Evolutionary conservation across 192 early-diverging fungal species (phyloP), one percentile per base, ranked within the genome.

Genomic region (Coemansia pectinata): DNA sequence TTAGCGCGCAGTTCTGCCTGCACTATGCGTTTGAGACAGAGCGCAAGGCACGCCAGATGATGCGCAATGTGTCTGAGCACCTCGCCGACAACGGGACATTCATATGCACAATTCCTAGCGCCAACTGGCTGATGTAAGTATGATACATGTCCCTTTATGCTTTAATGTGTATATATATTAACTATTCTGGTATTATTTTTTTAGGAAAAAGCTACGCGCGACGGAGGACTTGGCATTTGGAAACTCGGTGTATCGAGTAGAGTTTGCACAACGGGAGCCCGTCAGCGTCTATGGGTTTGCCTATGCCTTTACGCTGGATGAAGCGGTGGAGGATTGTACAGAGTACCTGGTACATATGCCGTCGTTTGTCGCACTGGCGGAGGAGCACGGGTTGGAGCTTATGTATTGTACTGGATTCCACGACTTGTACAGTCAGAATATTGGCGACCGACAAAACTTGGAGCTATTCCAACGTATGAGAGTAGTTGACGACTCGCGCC

Each of bases 241-340:
- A 17, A 99, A 99, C 73, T 77, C 85, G 19, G 91, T 98, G 38
- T 96, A 98, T 77, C 81, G 69, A n/a, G 91, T 99, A 9, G 74
- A 83, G 53, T 98, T 98, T 85, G 92, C 91, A n/a, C 73, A 88
- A 19, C 40, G 86, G 40, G 81, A 89, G 1, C 69, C 75, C 0
- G 88, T 91, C 45, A 82, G 86, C 17, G 64, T 74, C 4, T 98
- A 92, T 75, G 96, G 95, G 5, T 86, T 89, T 69, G 90, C 92
- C 34, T 98, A 98, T 71, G 85, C 85, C 84, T 99, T 99, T 78
- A 88, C 94, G 62, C 86, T 98, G 15, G 90, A 89, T 36, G 96
- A 99, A 78, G 98, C 98, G 0, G 94, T 99, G 6, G 93, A 98
- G 68, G 90, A 95, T 71, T 97, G 96, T 82, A 95, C 96, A 3